A percentile compares a stretch with the other conserved stretches of the same genome.
Conservation (phyloP, 257 asterid species). For the Craterostigma plantagineum region DNA sequence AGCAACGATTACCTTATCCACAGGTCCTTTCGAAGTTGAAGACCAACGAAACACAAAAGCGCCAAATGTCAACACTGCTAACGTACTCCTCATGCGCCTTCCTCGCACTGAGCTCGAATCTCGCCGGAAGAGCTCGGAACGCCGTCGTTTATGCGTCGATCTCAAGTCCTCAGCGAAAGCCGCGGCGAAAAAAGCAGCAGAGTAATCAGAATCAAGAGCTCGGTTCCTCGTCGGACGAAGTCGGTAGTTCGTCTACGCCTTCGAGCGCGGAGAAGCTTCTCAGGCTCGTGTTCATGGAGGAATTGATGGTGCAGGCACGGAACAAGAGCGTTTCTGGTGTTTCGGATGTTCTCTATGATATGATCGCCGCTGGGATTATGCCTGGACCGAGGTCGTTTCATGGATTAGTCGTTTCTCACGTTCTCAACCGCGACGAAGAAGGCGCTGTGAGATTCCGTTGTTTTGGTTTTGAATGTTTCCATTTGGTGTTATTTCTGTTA, state of each 20-base stretch:
- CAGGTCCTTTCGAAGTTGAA: too few relatives aligned
- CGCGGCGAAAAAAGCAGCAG: slow-evolving; percentile 50
- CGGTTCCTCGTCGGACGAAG: slow-evolving; percentile 16
- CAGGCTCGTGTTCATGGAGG: slow-evolving; percentile 91
- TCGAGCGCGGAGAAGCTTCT: slow-evolving; percentile 76
- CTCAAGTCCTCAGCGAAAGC: slow-evolving; percentile 33
- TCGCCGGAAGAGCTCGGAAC: slow-evolving; percentile 14
- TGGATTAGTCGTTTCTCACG: slow-evolving; percentile 72
- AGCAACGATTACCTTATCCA: too few relatives aligned
- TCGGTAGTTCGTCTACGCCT: slow-evolving; percentile 23
- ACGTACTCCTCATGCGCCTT: slow-evolving; percentile 25
- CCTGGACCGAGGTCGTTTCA: slow-evolving; percentile 97
- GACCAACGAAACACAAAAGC: too few relatives aligned
- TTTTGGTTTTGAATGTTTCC: slow-evolving; percentile 1
- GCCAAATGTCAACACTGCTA: slow-evolving; percentile 13
- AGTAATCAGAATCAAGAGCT: slow-evolving; percentile 19
- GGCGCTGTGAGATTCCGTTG: slow-evolving; percentile 51
- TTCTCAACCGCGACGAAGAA: slow-evolving; percentile 50
- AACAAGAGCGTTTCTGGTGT: slow-evolving; percentile 51
- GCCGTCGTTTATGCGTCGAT: slow-evolving; percentile 19
- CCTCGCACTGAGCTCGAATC: slow-evolving; percentile 15
- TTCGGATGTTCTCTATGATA: slow-evolving; percentile 80
- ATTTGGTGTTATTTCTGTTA: not conserved
- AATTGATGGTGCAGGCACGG: slow-evolving; percentile 66
- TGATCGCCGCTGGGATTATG: slow-evolving; percentile 90